Conservation (phyloP, 2,329 filamentous ascomycete species). For the Blastomyces silverae region DNA sequence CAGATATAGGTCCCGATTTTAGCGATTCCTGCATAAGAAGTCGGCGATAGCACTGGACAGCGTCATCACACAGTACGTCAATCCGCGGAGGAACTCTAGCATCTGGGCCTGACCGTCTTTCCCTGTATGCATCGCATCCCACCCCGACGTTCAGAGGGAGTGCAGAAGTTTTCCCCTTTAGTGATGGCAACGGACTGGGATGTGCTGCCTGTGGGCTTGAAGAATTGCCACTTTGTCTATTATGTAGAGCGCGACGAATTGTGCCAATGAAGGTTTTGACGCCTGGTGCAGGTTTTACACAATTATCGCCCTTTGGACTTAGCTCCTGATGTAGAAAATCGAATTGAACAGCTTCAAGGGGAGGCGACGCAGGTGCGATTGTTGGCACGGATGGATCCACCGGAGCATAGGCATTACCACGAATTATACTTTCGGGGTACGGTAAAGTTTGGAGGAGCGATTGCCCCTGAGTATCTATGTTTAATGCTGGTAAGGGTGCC, state of each 20-base stretch:
- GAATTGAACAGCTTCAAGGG: conserved; percentile 31
- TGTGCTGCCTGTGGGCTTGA: conserved; percentile 33
- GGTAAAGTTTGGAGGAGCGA: conserved; percentile 55
- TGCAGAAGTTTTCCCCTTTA: conserved; percentile 36
- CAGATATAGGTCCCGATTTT: conserved; percentile 23
- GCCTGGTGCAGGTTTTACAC: conserved; percentile 47
- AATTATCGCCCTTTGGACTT: conserved; percentile 21
- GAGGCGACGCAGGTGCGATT: conserved; percentile 47
- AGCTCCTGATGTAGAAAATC: conserved; percentile 19
- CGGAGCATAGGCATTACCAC: conserved; percentile 77
- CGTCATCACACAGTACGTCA: conserved; percentile 72
- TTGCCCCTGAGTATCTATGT: conserved; percentile 37
- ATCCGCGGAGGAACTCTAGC: conserved; percentile 57
- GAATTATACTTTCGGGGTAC: conserved; percentile 75
- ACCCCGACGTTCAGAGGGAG: conserved; percentile 43
- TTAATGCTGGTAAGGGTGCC: conserved; percentile 46
- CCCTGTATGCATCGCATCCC: conserved; percentile 40
- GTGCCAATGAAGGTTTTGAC: conserved; percentile 83
- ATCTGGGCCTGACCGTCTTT: conserved; percentile 32
- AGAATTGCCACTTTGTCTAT: conserved; percentile 37
- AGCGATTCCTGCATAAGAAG: conserved; percentile 60
- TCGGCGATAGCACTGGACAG: conserved; percentile 70
- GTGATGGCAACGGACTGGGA: conserved; percentile 30
- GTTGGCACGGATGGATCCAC: conserved; percentile 72
- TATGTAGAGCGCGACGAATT: conserved; percentile 74